Evolutionary conservation across 2,329 filamentous ascomycete genomes (phyloP).

Genomic region (Plenodomus lindquistii): DNA sequence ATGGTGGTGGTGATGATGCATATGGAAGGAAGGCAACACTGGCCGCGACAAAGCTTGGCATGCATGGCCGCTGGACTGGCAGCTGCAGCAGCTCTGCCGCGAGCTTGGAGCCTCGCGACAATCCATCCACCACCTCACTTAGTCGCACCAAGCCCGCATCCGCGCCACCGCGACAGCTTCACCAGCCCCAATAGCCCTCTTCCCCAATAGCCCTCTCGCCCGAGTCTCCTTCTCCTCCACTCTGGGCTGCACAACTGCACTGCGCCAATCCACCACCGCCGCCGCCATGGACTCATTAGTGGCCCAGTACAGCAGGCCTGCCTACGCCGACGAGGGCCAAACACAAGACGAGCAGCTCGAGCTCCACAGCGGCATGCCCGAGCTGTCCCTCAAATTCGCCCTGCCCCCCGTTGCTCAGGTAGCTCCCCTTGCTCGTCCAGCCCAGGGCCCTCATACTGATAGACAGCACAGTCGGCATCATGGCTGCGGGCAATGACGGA

Average conservation of each 20-base stretch:
- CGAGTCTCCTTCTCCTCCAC: no score
- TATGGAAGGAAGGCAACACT: background rate
- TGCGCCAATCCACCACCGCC: slow-evolving; percentile 10
- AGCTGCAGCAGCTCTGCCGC: slow-evolving; percentile 13
- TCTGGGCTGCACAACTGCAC: slow-evolving; percentile 4
- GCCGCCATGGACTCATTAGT: slow-evolving; percentile 85
- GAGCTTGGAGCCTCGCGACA: background rate
- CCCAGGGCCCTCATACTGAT: slow-evolving; percentile 2
- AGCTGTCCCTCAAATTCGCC: slow-evolving; percentile 88
- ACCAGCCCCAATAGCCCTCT: slow-evolving; percentile 15
- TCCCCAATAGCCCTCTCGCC: slow-evolving; percentile 7
- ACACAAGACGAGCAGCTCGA: slow-evolving; percentile 75
- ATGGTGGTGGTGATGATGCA: slow-evolving; percentile 4
- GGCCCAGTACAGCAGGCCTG: slow-evolving; percentile 83
- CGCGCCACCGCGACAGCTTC: slow-evolving; percentile 15
- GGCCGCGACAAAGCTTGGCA: background rate
- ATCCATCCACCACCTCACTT: background rate
- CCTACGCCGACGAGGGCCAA: slow-evolving; percentile 73
- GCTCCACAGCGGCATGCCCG: slow-evolving; percentile 68
- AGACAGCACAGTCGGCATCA: slow-evolving; percentile 70
- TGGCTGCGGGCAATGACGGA: slow-evolving; percentile 98
- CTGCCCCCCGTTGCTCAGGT: slow-evolving; percentile 92
- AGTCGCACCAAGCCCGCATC: no score
- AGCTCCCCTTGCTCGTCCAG: slow-evolving; percentile 15
- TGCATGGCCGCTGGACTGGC: background rate